Percentiles rank a stretch among this genome's conserved stretches.
These are phyloP conservation scores for Saitozyma sp. DNA, from an alignment of 768 basidiomycete species.

Conservation along the genomic window DNA sequence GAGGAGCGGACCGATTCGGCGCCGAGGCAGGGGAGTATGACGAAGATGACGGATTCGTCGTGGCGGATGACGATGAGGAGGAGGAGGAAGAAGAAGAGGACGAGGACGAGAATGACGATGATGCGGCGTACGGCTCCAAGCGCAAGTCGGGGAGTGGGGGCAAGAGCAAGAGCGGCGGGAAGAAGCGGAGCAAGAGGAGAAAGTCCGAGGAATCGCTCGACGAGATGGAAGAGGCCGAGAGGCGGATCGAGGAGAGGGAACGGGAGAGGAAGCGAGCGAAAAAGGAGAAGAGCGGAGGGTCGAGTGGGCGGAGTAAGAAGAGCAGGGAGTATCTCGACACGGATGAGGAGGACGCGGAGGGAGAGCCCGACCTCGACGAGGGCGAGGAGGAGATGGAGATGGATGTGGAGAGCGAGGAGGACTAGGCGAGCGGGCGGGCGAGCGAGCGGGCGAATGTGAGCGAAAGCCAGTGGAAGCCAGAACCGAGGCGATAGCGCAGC, in stretches of 20 bases:
- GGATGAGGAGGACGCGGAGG: constrained; percentile 25
- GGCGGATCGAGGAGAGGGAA: constrained; percentile 36
- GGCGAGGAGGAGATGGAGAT: constrained; percentile 26
- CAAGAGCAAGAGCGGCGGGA: constrained; percentile 10
- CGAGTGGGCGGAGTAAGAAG: constrained; percentile 18
- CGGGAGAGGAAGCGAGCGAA: constrained; percentile 40
- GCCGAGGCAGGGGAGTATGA: constrained; percentile 37
- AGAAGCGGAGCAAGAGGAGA: constrained; percentile 6
- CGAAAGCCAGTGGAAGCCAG: too few species aligned
- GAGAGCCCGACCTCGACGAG: constrained; percentile 14
- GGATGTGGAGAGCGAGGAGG: constrained; percentile 43
- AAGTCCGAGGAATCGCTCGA: constrained; percentile 32
- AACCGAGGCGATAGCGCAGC: too few species aligned
- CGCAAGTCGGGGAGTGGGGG: constrained; percentile 10
- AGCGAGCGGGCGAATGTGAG: too few species aligned
- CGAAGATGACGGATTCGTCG: constrained; percentile 51
- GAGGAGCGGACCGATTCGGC: constrained; percentile 6
- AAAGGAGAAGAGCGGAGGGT: constrained; percentile 15
- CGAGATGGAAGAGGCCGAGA: constrained; percentile 46
- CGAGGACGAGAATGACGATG: constrained; percentile 12
- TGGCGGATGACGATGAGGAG: constrained; percentile 43
- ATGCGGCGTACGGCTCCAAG: constrained; percentile 17
- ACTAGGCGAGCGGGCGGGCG: constrained; percentile 2
- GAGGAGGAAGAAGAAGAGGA: constrained; percentile 18
- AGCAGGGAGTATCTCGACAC: constrained; percentile 34